phyloP scores from a whole-genome alignment of 257 asterid species.

The Capsicum baccatum region DNA sequence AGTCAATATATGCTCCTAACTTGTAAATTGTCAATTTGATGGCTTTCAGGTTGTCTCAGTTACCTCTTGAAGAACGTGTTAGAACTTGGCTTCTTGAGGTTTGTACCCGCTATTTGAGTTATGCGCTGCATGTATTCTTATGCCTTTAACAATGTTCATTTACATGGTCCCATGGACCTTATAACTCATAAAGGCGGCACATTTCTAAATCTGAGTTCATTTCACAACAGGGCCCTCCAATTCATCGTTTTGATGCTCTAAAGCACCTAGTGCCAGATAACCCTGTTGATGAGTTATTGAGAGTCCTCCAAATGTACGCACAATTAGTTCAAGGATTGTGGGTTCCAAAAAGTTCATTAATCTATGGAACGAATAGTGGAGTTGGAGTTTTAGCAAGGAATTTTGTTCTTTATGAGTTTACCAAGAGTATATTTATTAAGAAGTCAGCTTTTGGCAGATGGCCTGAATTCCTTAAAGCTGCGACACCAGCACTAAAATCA shows the following conservation, averaged over 20 bases:
- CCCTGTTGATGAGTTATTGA: conserved; percentile 63
- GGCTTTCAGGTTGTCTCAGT: conserved; percentile 62
- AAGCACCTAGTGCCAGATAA: conserved; percentile 76
- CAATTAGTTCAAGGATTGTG: conserved; percentile 89
- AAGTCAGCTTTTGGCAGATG: conserved; percentile 38
- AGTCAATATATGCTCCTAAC: not conserved
- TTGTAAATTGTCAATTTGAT: conserved; percentile 33
- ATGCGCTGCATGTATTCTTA: not conserved
- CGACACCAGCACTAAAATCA: conserved; percentile 54
- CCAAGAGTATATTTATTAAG: conserved; percentile 53
- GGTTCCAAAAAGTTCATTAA: conserved; percentile 68
- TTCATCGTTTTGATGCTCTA: conserved; percentile 76
- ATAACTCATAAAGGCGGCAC: not conserved
- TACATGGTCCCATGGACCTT: conserved; percentile 7
- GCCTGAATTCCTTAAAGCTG: conserved; percentile 37
- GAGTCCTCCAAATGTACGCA: conserved; percentile 64
- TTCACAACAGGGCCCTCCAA: conserved; percentile 66
- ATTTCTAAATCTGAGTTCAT: conserved; percentile 39
- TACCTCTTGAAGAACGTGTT: conserved; percentile 77
- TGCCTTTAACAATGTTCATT: not conserved
- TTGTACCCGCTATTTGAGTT: conserved; percentile 30
- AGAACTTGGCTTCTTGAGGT: conserved; percentile 72
- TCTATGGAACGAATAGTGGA: conserved; percentile 51
- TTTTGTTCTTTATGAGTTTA: conserved; percentile 63
- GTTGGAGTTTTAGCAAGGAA: conserved; percentile 56